phyloP scores from a whole-genome alignment of 2,329 filamentous ascomycete genomes.

The Curvularia lunata region DNA sequence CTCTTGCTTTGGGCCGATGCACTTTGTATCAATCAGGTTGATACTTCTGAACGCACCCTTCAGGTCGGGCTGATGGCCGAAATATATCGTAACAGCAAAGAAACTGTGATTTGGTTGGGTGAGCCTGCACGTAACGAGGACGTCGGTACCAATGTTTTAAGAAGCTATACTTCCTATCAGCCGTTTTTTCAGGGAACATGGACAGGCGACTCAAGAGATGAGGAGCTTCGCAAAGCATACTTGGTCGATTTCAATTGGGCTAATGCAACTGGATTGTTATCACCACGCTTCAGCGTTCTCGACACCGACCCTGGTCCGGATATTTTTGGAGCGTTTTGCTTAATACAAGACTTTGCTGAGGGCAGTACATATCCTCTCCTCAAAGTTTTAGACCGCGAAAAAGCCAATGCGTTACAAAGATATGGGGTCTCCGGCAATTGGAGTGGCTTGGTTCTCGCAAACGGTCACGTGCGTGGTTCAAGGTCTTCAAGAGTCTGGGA shows the following conservation, averaged over 20 bases:
- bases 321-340: slow-evolving; percentile 28
- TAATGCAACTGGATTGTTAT: background rate
- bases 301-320: slow-evolving; percentile 13
- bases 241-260: background rate
- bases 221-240: background rate
- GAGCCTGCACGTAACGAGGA: background rate
- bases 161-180: background rate
- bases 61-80: slow-evolving; percentile 15
- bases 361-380: slow-evolving; percentile 9
- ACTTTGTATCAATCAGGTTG: slow-evolving; percentile 12
- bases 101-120: slow-evolving; percentile 14
- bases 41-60: slow-evolving; percentile 6
- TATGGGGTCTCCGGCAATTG: slow-evolving; percentile 5
- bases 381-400: slow-evolving; percentile 12
- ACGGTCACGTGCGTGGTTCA: slow-evolving; percentile 10
- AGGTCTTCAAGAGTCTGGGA: slow-evolving; percentile 20
- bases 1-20: slow-evolving; percentile 12
- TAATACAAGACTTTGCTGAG: slow-evolving; percentile 24
- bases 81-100: slow-evolving; percentile 12
- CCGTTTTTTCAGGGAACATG: background rate
- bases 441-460: slow-evolving; percentile 10
- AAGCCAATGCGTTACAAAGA: slow-evolving; percentile 3
- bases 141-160: background rate
- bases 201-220: slow-evolving; percentile 5
- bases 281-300: background rate